A percentile compares a stretch with the other conserved stretches of the same genome.
These are phyloP conservation scores for Cytospora chrysosperma DNA, from an alignment of 2,329 filamentous ascomycete genomes.

Conservation along the genomic window DNA sequence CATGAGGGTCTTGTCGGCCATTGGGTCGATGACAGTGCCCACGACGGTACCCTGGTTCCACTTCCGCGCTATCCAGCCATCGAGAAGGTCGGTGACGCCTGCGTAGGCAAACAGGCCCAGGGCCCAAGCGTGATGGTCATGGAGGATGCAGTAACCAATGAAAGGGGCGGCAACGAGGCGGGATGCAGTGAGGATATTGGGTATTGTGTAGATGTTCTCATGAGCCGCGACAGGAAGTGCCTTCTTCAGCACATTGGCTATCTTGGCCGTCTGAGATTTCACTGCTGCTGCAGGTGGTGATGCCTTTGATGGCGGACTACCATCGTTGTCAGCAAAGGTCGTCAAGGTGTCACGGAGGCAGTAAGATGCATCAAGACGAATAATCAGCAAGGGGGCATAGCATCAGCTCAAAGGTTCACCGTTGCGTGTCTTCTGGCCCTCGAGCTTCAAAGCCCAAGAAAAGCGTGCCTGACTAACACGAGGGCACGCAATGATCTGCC, in stretches of 20 bases:
- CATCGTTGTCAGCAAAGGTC: slow-evolving; percentile 8
- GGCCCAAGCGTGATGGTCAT: slow-evolving; percentile 76
- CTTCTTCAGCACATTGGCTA: slow-evolving; percentile 19
- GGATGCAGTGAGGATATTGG: slow-evolving; percentile 87
- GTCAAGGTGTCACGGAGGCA: background rate
- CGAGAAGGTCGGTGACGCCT: slow-evolving; percentile 84
- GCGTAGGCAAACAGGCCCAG: slow-evolving; percentile 89
- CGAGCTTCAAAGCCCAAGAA: too few relatives aligned
- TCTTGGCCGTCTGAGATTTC: slow-evolving; percentile 5
- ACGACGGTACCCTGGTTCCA: slow-evolving; percentile 92
- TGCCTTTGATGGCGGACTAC: slow-evolving; percentile 12
- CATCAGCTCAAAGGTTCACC: background rate
- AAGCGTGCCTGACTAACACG: too few relatives aligned
- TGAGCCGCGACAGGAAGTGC: slow-evolving; percentile 42
- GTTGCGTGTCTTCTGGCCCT: too few relatives aligned
- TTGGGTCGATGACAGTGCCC: slow-evolving; percentile 90
- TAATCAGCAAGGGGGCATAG: background rate
- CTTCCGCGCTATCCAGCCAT: slow-evolving; percentile 87
- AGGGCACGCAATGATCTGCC: too few relatives aligned
- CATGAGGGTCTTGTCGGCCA: slow-evolving; percentile 97
- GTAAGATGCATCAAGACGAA: too few relatives aligned
- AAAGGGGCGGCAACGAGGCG: slow-evolving; percentile 79
- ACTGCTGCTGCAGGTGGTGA: background rate
- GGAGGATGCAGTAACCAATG: slow-evolving; percentile 84
- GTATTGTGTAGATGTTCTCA: slow-evolving; percentile 97